Evolutionary conservation across 345 rosid genomes (phyloP), one percentile per base, ranked within the genome.

Genomic region (Eucalyptus regnans): DNA sequence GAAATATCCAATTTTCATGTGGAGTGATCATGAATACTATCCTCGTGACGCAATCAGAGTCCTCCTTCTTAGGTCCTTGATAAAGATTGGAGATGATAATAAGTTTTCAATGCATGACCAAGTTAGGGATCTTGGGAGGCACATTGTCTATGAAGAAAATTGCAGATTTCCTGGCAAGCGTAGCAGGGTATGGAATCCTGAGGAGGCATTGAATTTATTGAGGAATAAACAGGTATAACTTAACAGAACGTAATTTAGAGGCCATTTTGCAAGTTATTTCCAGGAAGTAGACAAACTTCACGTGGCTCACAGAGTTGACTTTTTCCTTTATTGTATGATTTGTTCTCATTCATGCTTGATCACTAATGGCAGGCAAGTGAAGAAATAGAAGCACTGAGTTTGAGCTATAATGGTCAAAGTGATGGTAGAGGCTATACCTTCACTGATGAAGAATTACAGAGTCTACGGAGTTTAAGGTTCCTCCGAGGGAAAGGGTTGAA

Each of bases 361-460:
- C 76, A n/a, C 76, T n/a, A 62, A 64, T n/a, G 12, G 14, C 90
- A 90, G 91, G 92, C 91, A 9, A 88, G 60, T 31, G 87, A 87
- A 56, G 83, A 88, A 51, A 87, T 90, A 66, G 89, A 89, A 79
- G 91, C 92, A 27, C 89, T 91, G 20, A 80, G 43, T 29, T 15
- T 92, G 62, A 50, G 50, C 56, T 81, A 50, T 25, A 16, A n/a
- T 50, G 29, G 22, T 58, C 37, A 25, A 17, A 80, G 43, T 27
- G 31, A 46, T 16, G 87, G 84, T 20, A 20, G 22, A 37, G 83
- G 31, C 68, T 27, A 6, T 60, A 60, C 16, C 68, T 27, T 60
- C 68, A 60, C 31, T 12, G 33, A 60, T 60, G 68, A 60, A 60
- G 68, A 60, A 60, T 60, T 29, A 12, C 68, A 60, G 2, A 60